Base-by-base conservation (phyloP, 169 alveolate species). In the Eimeria zaria region DNA sequence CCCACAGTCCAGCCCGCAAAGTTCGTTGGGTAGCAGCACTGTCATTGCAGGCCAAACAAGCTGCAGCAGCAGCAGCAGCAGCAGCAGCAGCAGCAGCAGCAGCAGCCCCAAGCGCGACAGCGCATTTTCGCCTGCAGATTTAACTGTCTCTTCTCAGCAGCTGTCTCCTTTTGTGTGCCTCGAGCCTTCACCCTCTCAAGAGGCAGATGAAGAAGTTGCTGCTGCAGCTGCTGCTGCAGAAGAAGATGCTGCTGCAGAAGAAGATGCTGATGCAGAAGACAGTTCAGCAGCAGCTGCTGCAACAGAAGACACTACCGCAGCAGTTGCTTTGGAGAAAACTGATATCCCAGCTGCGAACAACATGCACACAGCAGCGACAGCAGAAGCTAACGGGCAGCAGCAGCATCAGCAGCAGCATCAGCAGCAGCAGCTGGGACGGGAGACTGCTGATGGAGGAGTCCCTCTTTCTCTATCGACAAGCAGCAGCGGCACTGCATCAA, bases 41-140 rank as follows among this genome's bases (percentile, higher is more conserved):
- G 11, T 73, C 36, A 73, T 8, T n/a, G 74, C 74, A 64, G 74
- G 2, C 53, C 53, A 39, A 20, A 27, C 81, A n/a, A 71, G 46
- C 81, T 27, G 62, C 60, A 36, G 87, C 60, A 41, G 87, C 64
- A 18, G 60, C 48, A 76, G 87, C 87, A 33, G 87, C 87, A 46
- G 18, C 87, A 76, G 48, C 73, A 81, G 64, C 88, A 78, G 67
- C 88, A 74, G 85, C 44, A 74, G 36, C 55, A 30, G 58, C 85
- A 36, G 85, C 55, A 74, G 69, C 73, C 16, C 62, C 5, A 76
- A 46, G 51, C 62, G 60, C 36, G 8, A 58, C 58, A 41, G 60
- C 44, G 41, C 60, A 7, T 12, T 41, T 41, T 46, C 11, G 14
- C 87, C 87, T 8, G 1, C 55, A 76, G 87, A 36, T 9, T 24